phyloP scores from a whole-genome alignment of 352 stramenopile genomes.

The Thalassiosira delicatula region DNA sequence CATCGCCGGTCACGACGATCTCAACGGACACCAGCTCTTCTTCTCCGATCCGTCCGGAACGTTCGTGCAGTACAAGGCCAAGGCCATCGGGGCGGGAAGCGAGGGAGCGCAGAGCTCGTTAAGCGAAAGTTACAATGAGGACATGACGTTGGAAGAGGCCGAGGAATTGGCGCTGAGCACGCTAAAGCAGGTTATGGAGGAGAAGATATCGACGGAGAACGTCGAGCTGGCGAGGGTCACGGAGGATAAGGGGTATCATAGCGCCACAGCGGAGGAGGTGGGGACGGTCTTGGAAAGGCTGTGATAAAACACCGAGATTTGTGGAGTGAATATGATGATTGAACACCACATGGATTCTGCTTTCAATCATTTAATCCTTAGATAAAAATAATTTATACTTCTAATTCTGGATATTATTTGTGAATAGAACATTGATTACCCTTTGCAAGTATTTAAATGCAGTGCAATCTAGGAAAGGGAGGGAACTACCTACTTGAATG shows the following conservation, averaged over 20 bases:
- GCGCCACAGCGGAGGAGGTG: slow-evolving; percentile 92
- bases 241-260: slow-evolving; percentile 93
- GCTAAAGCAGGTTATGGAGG: slow-evolving; percentile 99
- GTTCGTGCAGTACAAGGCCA: slow-evolving; percentile 98
- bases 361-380: too few species aligned
- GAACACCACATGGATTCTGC: too few species aligned
- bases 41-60: slow-evolving; percentile 97
- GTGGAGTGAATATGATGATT: too few species aligned
- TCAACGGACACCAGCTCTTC: slow-evolving; percentile 94
- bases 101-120: slow-evolving; percentile 98
- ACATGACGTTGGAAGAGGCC: slow-evolving; percentile 95
- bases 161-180: slow-evolving; percentile 94
- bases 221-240: slow-evolving; percentile 97
- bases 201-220: slow-evolving; percentile 98
- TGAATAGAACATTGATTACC: too few species aligned
- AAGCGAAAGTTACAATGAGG: slow-evolving; percentile 96
- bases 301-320: too few species aligned
- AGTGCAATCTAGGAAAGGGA: too few species aligned
- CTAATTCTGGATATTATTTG: too few species aligned
- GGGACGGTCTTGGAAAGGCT: slow-evolving; percentile 88
- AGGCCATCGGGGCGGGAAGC: slow-evolving; percentile 96
- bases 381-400: too few species aligned
- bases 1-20: slow-evolving; percentile 94
- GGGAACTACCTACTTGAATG: too few species aligned
- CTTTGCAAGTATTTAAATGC: too few species aligned